phyloP scores from a whole-genome alignment of 495 filamentous ascomycete genomes.

The Tuber microsphaerosporum region DNA sequence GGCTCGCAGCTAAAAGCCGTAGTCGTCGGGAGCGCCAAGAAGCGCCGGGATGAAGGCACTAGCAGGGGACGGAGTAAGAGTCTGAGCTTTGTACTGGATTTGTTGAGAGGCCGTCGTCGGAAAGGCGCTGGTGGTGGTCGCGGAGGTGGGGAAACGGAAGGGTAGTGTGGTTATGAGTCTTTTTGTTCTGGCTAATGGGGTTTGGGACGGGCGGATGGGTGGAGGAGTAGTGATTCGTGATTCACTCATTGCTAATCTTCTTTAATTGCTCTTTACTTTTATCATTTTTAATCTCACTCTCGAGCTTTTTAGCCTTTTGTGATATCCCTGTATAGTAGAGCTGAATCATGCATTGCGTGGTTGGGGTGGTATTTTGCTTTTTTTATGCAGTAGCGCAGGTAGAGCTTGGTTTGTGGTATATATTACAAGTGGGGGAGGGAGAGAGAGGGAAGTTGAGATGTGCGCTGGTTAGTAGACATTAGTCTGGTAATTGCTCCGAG shows the following conservation, averaged over 20 bases:
- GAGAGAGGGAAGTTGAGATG: not conserved
- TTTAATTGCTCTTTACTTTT: not conserved
- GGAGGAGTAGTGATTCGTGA: not conserved
- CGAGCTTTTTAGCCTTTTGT: not conserved
- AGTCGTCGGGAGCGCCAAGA: conserved; percentile 15
- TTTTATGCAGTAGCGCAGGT: not conserved
- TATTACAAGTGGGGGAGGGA: not conserved
- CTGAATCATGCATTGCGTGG: not conserved
- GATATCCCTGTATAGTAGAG: conserved; percentile 2
- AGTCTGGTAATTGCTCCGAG: not conserved
- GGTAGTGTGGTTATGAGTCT: not conserved
- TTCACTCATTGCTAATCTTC: not conserved
- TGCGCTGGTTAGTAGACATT: not conserved
- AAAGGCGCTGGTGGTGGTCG: conserved; percentile 1
- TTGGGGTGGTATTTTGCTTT: not conserved
- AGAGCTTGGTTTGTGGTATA: not conserved
- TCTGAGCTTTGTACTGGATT: conserved; percentile 25
- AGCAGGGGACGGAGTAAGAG: conserved; percentile 21
- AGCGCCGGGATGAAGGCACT: not conserved
- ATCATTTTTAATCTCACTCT: not conserved
- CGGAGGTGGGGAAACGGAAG: conserved; percentile 1
- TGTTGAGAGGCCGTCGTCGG: conserved; percentile 4
- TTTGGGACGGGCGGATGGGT: not conserved
- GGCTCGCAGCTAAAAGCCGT: conserved; percentile 35
- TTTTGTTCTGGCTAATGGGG: not conserved